phyloP scores from a whole-genome alignment of 805 yeast species.

The Lachancea waltii region DNA sequence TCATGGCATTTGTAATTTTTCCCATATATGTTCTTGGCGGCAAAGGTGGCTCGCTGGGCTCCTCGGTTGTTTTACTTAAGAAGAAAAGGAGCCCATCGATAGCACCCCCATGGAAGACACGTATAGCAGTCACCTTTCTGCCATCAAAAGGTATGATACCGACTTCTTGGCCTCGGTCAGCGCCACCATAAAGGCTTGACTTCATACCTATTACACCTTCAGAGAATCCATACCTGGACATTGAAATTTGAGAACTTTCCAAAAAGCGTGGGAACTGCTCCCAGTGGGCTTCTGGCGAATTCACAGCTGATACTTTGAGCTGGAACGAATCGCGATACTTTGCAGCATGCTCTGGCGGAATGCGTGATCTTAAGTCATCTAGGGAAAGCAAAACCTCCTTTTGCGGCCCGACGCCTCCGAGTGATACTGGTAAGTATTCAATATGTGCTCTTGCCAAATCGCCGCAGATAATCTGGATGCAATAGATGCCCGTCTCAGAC shows the following conservation, averaged over 20 bases:
- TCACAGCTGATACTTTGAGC: constrained; percentile 51
- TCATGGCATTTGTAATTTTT: constrained; percentile 25
- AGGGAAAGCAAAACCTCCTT: constrained; percentile 43
- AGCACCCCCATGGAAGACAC: constrained; percentile 69
- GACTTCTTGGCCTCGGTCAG: constrained; percentile 24
- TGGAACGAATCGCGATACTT: constrained; percentile 29
- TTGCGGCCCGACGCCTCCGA: constrained; percentile 60
- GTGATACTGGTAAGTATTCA: constrained; percentile 51
- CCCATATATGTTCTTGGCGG: constrained; percentile 43
- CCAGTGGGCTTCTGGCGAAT: constrained; percentile 51
- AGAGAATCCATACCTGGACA: constrained; percentile 27
- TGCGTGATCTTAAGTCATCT: constrained; percentile 36
- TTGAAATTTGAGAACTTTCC: constrained; percentile 15
- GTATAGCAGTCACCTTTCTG: constrained; percentile 40
- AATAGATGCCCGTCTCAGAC: constrained; percentile 62
- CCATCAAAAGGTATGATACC: constrained; percentile 27
- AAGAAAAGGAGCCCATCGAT: constrained; percentile 72
- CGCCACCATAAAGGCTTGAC: constrained; percentile 25
- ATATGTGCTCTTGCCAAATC: constrained; percentile 46
- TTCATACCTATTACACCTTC: constrained; percentile 21
- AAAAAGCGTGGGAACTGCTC: constrained; percentile 38
- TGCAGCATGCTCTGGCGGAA: constrained; percentile 29
- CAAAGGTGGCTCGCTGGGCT: constrained; percentile 35
- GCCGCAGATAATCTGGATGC: constrained; percentile 63
- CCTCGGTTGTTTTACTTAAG: constrained; percentile 18